phyloP scores from a whole-genome alignment of 2,329 filamentous ascomycete species.

The Neofusicoccum cordaticola region DNA sequence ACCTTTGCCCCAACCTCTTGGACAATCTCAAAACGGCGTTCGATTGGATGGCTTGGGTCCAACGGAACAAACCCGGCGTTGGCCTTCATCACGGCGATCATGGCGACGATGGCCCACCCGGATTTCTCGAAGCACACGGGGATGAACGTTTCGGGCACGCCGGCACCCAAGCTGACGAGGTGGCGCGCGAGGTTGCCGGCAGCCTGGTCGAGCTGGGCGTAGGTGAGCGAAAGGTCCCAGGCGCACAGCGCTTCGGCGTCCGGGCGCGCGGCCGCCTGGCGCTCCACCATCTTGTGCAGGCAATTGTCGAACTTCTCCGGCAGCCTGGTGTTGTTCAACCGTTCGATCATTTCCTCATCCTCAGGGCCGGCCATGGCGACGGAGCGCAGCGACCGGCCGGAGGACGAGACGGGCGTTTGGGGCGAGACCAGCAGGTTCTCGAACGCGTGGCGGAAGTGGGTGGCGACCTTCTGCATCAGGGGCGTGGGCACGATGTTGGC shows the following conservation, averaged over 20 bases:
- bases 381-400: neutral
- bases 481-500: neutral
- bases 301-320: slow-evolving; percentile 28
- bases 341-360: neutral
- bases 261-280: slow-evolving; percentile 27
- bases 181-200: slow-evolving; percentile 36
- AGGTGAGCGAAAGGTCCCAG: slow-evolving; percentile 52
- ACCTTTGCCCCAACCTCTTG: slow-evolving; percentile 30
- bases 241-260: slow-evolving; percentile 45
- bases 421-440: neutral
- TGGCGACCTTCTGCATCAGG: neutral
- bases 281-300: slow-evolving; percentile 47
- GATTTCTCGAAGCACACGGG: slow-evolving; percentile 12
- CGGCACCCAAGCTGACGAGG: slow-evolving; percentile 32
- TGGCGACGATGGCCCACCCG: slow-evolving; percentile 31
- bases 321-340: neutral
- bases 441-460: neutral
- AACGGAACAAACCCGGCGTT: slow-evolving; percentile 24
- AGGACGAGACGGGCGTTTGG: too few species aligned
- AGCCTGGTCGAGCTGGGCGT: slow-evolving; percentile 41
- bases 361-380: neutral
- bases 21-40: slow-evolving; percentile 18
- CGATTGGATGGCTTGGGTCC: slow-evolving; percentile 22
- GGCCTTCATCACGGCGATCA: slow-evolving; percentile 37
- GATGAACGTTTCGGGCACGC: neutral